phyloP scores from a whole-genome alignment of 106 monocot species.

The Platanthera zijinensis region DNA sequence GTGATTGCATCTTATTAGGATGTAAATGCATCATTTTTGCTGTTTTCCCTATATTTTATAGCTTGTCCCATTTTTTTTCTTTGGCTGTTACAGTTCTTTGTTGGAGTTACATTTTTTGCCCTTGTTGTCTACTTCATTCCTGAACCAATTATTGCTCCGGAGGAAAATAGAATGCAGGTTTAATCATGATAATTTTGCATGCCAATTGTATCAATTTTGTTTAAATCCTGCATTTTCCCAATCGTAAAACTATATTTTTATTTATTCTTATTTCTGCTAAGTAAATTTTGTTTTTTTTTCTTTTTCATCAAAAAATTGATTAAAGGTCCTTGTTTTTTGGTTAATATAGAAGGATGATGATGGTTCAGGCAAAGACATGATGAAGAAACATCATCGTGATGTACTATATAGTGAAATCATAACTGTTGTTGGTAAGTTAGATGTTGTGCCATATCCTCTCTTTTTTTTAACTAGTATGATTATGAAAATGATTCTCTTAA shows the following conservation, averaged over 20 bases:
- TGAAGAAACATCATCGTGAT: constrained; percentile 88
- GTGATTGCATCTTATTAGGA: not conserved
- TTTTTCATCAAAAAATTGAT: not conserved
- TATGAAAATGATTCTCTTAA: not conserved
- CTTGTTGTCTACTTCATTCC: constrained; percentile 79
- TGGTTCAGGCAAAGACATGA: constrained; percentile 72
- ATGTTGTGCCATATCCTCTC: not conserved
- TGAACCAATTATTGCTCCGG: constrained; percentile 57
- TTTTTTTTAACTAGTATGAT: not conserved
- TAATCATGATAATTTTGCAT: not conserved
- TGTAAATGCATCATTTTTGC: not conserved
- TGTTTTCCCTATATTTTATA: not conserved
- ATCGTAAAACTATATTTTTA: not conserved
- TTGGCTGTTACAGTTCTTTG: constrained; percentile 62
- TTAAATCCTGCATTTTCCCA: not conserved
- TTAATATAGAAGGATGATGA: constrained; percentile 50
- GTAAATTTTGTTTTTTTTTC: not conserved
- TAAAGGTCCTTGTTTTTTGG: constrained; percentile 10
- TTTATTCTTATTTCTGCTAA: not conserved
- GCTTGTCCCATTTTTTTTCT: constrained; percentile 1
- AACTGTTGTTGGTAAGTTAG: constrained; percentile 79
- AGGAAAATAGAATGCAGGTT: constrained; percentile 31
- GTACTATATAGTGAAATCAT: constrained; percentile 90
- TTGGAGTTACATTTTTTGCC: constrained; percentile 77
- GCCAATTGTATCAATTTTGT: not conserved